Conservation (phyloP, 257 asterid genomes). For the Anisodus acutangulus region DNA sequence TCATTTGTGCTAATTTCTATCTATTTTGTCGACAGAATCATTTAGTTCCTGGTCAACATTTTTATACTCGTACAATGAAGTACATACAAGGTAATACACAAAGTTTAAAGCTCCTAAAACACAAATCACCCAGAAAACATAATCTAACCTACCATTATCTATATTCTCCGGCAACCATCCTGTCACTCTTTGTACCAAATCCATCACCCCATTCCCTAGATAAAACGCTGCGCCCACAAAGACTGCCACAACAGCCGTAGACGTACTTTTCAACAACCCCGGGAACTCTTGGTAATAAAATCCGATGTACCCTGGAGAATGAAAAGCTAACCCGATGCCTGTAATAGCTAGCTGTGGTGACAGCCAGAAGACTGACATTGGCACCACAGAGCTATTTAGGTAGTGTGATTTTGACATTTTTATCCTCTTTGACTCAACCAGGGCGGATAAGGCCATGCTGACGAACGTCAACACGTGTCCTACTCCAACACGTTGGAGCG, state of each 20-base stretch:
- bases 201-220: slow-evolving; percentile 32
- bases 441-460: slow-evolving; percentile 31
- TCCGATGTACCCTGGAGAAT: slow-evolving; percentile 38
- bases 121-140: slow-evolving; percentile 36
- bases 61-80: slow-evolving; percentile 32
- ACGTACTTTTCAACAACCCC: slow-evolving; percentile 35
- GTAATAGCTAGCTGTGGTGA: slow-evolving; percentile 32
- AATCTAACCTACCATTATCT: slow-evolving; percentile 40
- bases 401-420: background rate
- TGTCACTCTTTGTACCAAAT: slow-evolving; percentile 31
- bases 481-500: slow-evolving; percentile 35
- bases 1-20: slow-evolving; percentile 19
- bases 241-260: slow-evolving; percentile 33
- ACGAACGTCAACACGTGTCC: slow-evolving; percentile 35
- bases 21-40: slow-evolving; percentile 11
- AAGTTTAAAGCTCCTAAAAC: slow-evolving; percentile 29
- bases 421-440: slow-evolving; percentile 35
- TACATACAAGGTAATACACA: slow-evolving; percentile 31
- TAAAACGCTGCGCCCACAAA: slow-evolving; percentile 31
- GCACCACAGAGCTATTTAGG: background rate
- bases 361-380: slow-evolving; percentile 42
- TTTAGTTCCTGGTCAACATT: slow-evolving; percentile 21
- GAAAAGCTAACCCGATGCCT: slow-evolving; percentile 42
- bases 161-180: slow-evolving; percentile 42
- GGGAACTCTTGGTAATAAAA: slow-evolving; percentile 44